Base-by-base conservation (phyloP, 257 asterid species). In the Primulina huaijiensis region DNA sequence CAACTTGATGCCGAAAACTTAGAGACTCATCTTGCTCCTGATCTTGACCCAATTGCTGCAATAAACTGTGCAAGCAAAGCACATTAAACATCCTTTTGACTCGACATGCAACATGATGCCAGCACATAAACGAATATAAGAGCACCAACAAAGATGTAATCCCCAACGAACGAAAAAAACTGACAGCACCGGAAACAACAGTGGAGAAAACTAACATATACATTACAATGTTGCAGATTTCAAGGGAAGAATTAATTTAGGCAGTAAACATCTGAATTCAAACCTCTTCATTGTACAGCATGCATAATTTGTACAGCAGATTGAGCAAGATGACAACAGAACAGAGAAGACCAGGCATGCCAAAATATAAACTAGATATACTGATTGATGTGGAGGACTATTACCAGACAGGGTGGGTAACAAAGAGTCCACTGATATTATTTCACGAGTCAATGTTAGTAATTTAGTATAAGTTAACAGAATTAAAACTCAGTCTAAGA, bases 41-140 rank as follows among this genome's bases (percentile, higher is more conserved):
- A 37, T 94, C 97, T 86, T 88, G 99, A 83, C 80, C 81, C 80
- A 91, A 77, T 75, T 91, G 99, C 81, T 82, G 95, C 88, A 94
- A 82, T 76, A 94, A 79, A 82, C 99, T 93, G 83, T 29, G 63
- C 56, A 72, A 21, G 31, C 62, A 71, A 76, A 65, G 52, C 57
- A 77, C 56, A 62, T 31, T 46, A 21, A 55, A 33, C 21, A 33
- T 61, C 35, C 62, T 66, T 43, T 17, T 50, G 53, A 50, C 37
- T 52, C 8, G 52, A 57, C 34, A 59, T 34, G 46, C 23, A 61
- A 9, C 56, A 16, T 25, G 57, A 69, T 19, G 70, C 62, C 29
- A 11, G 7, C 33, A 59, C 57, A 21, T 11, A 71, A 62, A 60
- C 10, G 10, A 31, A 33, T 25, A 14, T n/a, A 14, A 40, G 8